Evolutionary conservation across 1,284 basidiomycete species (phyloP).

Genomic region (Ustilago curta): DNA sequence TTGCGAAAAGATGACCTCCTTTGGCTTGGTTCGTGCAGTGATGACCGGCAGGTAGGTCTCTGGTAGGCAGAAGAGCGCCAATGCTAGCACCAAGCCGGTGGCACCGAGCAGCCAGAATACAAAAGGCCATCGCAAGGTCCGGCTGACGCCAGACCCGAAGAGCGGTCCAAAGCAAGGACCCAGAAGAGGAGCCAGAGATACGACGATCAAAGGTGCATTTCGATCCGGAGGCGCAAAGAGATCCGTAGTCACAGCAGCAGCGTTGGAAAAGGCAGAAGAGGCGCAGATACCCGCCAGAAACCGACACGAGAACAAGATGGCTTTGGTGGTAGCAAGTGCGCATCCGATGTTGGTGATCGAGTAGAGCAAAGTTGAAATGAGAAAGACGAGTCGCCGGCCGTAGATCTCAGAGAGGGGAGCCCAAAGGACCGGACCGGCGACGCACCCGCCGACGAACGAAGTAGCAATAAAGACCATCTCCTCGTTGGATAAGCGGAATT

Average conservation of each 20-base stretch:
- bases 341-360: constrained; percentile 32
- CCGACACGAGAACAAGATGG: constrained; percentile 29
- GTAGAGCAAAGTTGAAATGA: constrained; percentile 26
- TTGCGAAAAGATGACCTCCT: not conserved
- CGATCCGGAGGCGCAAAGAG: constrained; percentile 35
- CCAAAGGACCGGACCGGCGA: constrained; percentile 47
- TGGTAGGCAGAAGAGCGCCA: constrained; percentile 24
- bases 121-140: constrained; percentile 22
- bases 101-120: constrained; percentile 37
- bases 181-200: constrained; percentile 26
- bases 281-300: constrained; percentile 43
- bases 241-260: constrained; percentile 44
- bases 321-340: constrained; percentile 31
- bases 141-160: constrained; percentile 28
- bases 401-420: constrained; percentile 46
- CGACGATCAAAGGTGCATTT: constrained; percentile 35
- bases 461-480: constrained; percentile 37
- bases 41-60: constrained; percentile 42
- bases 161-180: constrained; percentile 44
- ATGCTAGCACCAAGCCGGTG: constrained; percentile 21
- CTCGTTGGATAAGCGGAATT: constrained; percentile 25
- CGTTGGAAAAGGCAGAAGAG: constrained; percentile 48
- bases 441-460: constrained; percentile 49
- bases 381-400: constrained; percentile 17
- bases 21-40: not conserved